These are phyloP conservation scores for Fulvia fulva DNA, from an alignment of 2,329 filamentous ascomycete species.

Conservation along the genomic window DNA sequence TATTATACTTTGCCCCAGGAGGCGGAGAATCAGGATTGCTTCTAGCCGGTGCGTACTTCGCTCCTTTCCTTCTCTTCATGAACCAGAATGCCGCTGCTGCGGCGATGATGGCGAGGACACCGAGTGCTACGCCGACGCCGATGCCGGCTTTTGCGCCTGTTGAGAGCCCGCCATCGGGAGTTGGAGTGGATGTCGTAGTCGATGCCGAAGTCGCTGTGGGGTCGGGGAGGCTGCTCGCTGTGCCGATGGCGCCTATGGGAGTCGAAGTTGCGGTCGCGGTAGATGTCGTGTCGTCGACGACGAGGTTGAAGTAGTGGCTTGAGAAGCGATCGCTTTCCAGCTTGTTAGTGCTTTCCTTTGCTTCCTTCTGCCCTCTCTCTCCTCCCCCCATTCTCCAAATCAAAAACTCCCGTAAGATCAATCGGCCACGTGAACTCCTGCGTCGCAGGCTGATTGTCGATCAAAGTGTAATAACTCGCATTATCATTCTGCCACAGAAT, in stretches of 20 bases:
- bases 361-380: background rate
- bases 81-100: conserved; percentile 1
- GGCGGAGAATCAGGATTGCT: background rate
- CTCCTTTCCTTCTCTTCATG: background rate
- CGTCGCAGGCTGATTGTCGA: conserved; percentile 3
- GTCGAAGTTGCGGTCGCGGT: background rate
- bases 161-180: background rate
- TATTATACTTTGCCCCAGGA: background rate
- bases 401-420: background rate
- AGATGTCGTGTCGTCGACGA: background rate
- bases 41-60: background rate
- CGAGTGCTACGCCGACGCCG: background rate
- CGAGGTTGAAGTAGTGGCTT: conserved; percentile 3
- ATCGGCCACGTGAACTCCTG: background rate
- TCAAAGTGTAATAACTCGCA: background rate
- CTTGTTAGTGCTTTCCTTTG: background rate
- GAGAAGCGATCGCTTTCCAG: conserved; percentile 4
- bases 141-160: background rate
- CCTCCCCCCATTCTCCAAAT: background rate
- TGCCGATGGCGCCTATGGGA: background rate
- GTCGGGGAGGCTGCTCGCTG: background rate
- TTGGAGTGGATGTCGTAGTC: background rate
- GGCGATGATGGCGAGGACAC: background rate
- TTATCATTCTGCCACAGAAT: conserved; percentile 2
- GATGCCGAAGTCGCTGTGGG: background rate